Percentiles rank a stretch among this genome's conserved stretches.
Conservation (phyloP, 169 alveolate genomes). For the Plasmodium coatneyi region DNA sequence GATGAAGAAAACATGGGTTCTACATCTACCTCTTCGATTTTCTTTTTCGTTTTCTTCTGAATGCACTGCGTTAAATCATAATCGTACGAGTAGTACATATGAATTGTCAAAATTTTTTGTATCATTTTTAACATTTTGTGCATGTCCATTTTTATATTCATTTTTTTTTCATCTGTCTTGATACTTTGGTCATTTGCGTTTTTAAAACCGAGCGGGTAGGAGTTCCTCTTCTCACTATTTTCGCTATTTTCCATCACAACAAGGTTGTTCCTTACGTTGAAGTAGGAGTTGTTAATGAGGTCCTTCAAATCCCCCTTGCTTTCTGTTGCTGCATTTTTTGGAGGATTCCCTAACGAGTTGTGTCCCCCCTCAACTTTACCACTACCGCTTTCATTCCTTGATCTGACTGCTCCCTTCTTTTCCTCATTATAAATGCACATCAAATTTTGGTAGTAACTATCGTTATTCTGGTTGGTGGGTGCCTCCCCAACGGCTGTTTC, state of each 20-base stretch:
- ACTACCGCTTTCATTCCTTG: not conserved
- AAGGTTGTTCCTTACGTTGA: slow-evolving; percentile 8
- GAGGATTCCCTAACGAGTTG: not conserved
- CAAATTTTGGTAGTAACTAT: not conserved
- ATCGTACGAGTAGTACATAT: slow-evolving; percentile 72
- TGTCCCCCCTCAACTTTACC: not conserved
- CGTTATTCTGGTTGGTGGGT: not conserved
- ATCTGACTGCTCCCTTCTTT: not conserved
- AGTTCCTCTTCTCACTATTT: slow-evolving; percentile 12
- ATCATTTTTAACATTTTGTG: slow-evolving; percentile 52
- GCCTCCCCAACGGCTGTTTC: not conserved
- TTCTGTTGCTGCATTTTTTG: not conserved
- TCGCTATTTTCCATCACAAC: not conserved
- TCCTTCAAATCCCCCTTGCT: slow-evolving; percentile 15
- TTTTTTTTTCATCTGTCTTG: slow-evolving; percentile 30
- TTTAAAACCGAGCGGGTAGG: slow-evolving; percentile 20
- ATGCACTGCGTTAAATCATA: slow-evolving; percentile 70
- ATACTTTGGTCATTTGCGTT: slow-evolving; percentile 12
- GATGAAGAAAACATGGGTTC: slow-evolving; percentile 20
- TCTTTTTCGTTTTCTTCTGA: slow-evolving; percentile 40
- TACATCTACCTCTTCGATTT: slow-evolving; percentile 46
- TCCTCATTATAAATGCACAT: not conserved
- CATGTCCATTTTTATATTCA: slow-evolving; percentile 57
- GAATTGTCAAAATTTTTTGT: slow-evolving; percentile 29
- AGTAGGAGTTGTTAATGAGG: slow-evolving; percentile 37